Percentiles rank a stretch among this genome's conserved stretches.
phyloP scores from a whole-genome alignment of 345 rosid species.

The Citrus inodora region DNA sequence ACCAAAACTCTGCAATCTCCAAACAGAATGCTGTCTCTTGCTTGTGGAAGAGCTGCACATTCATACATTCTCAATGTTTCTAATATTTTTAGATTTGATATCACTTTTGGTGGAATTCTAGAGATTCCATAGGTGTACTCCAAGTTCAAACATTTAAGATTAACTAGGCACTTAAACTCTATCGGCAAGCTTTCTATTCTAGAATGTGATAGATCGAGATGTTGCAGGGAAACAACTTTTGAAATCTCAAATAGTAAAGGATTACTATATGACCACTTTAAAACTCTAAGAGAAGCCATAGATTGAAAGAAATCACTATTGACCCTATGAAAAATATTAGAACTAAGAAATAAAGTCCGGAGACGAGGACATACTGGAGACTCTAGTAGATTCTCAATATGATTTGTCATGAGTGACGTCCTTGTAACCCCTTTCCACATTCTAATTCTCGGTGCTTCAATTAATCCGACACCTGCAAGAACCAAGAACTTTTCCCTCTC shows the following conservation, averaged over 20 bases:
- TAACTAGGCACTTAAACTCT: constrained; percentile 18
- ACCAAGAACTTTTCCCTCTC: not conserved
- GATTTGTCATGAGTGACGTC: not conserved
- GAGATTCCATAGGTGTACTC: not conserved
- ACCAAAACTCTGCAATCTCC: not conserved
- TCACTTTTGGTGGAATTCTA: constrained; percentile 10
- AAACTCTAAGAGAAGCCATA: not conserved
- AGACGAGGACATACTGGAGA: not conserved
- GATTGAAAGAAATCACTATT: not conserved
- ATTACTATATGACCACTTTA: not conserved
- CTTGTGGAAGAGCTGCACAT: not conserved
- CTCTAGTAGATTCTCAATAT: not conserved
- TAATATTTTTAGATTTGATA: not conserved
- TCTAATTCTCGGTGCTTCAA: not conserved
- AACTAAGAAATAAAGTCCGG: constrained; percentile 4
- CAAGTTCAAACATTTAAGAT: constrained; percentile 20
- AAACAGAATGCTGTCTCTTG: too few relatives aligned
- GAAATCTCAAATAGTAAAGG: not conserved
- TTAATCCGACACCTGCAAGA: not conserved
- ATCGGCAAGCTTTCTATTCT: constrained; percentile 15
- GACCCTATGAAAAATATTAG: not conserved
- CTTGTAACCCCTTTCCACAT: not conserved
- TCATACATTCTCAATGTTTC: constrained; percentile 3
- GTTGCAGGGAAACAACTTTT: not conserved
- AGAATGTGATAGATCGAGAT: constrained; percentile 14